phyloP scores from a whole-genome alignment of 23 red algal genomes.

The Gracilaria gracilis region DNA sequence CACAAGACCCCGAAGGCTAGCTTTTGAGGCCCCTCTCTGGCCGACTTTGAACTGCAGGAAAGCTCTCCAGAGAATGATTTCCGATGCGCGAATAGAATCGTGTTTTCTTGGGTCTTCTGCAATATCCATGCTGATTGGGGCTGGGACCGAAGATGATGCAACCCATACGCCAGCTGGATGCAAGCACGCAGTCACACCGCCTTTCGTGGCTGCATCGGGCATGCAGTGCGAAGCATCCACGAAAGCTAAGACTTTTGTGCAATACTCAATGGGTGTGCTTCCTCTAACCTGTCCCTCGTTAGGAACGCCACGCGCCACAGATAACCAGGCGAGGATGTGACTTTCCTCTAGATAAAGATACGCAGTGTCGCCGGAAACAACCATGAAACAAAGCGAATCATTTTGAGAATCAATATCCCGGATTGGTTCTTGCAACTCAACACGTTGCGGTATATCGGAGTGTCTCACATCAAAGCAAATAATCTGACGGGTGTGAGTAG shows the following conservation, averaged over 20 bases:
- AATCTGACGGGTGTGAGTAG: constrained; percentile 1
- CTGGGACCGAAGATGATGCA: constrained; percentile 48
- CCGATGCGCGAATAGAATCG: constrained; percentile 22
- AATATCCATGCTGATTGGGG: constrained; percentile 59
- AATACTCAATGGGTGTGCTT: constrained; percentile 9
- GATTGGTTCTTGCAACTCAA: constrained; percentile 40
- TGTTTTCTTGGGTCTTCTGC: neutral
- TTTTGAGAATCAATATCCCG: constrained; percentile 28
- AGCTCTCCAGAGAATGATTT: constrained; percentile 52
- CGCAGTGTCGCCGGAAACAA: constrained; percentile 49
- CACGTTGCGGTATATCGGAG: neutral
- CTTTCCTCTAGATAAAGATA: constrained; percentile 36
- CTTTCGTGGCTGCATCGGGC: constrained; percentile 33
- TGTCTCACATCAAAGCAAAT: constrained; percentile 39
- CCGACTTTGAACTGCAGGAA: constrained; percentile 56
- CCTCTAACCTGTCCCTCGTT: constrained; percentile 57
- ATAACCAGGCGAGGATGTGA: constrained; percentile 43
- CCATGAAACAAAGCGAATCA: constrained; percentile 44
- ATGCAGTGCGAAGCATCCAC: constrained; percentile 38
- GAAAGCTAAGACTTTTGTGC: constrained; percentile 20
- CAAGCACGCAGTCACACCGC: constrained; percentile 52
- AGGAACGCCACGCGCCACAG: constrained; percentile 56
- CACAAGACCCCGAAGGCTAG: constrained; percentile 42
- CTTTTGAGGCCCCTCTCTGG: constrained; percentile 57
- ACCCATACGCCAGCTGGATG: constrained; percentile 42